Base-by-base conservation (phyloP, 73 alveolate species). In the Paramecium pentaurelia region DNA sequence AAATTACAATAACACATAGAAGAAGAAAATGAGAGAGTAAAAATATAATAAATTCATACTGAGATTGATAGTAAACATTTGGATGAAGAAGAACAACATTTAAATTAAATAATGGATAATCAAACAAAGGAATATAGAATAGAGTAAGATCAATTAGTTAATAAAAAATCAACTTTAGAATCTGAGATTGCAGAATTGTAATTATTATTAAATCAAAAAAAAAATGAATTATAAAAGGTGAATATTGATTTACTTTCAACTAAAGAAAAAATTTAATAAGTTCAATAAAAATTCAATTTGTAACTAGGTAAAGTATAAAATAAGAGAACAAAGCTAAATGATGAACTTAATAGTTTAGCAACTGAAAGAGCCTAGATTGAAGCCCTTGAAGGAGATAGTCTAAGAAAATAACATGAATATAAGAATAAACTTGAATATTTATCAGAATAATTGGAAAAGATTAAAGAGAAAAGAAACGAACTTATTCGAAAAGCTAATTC, bases 1-100 rank as follows among this genome's bases (percentile, higher is more conserved):
- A 80, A 47, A 80, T 47, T 80, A 12, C 30, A 45, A 42, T 80
- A 80, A 80, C 45, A 80, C 12, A 80, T 80, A 1, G 91, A 80
- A 20, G 91, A 80, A 36, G 91, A 80, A 28, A 80, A 80, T 80
- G 91, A 80, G 27, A 42, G 91, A 45, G 91, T 80, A 4, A 80
- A 80, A 27, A 80, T 80, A 1, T 47, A 80, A 45, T 80, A 80
- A 49, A 80, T 80, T 9, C 91, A 80, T 28, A 80, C 91, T 32
- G 91, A 80, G 49, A 80, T 80, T 38, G 75, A 80, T 80, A 45
- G 75, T 80, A 80, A 80, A 27, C 91, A 80, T 80, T 80, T 80
- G n/a, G 91, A 80, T 42, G 91, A 80, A 45, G 91, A 80, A 16
- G 91, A 80, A 80, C 12, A 80, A 45, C 91, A 80, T 20, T 20